phyloP scores from a whole-genome alignment of 148 eudicot genomes.

The Arctostaphylos glauca region DNA sequence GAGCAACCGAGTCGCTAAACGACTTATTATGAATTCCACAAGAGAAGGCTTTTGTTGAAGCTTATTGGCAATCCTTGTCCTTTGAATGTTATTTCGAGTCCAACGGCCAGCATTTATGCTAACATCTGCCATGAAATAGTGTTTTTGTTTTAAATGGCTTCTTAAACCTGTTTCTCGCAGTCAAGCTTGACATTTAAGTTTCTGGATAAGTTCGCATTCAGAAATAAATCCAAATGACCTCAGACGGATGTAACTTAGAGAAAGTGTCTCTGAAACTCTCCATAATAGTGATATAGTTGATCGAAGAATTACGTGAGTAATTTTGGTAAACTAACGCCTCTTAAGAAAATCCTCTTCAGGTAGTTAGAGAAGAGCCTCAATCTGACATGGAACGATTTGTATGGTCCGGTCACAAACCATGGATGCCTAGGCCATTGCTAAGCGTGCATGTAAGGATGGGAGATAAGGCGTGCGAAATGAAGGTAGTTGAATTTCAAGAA shows the following conservation, averaged over 20 bases:
- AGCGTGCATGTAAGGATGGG: slow-evolving; percentile 99
- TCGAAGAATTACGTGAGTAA: neutral
- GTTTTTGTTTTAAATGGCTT: neutral
- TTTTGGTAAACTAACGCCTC: neutral
- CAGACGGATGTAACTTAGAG: neutral
- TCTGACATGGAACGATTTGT: slow-evolving; percentile 67
- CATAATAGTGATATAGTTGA: neutral
- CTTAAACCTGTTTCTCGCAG: neutral
- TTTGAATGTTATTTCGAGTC: neutral
- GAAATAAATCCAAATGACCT: neutral
- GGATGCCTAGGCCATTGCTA: slow-evolving; percentile 81
- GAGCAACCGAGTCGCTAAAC: neutral
- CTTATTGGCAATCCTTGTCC: neutral
- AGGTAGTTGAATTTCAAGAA: slow-evolving; percentile 68
- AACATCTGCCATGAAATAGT: neutral
- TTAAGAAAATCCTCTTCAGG: slow-evolving; percentile 31
- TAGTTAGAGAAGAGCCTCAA: slow-evolving; percentile 9
- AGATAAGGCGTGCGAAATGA: slow-evolving; percentile 94
- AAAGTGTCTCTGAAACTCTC: neutral
- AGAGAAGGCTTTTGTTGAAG: neutral
- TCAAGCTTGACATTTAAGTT: neutral
- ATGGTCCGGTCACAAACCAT: slow-evolving; percentile 81
- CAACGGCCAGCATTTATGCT: neutral
- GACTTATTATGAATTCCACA: neutral
- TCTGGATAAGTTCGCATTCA: neutral